Conservation (phyloP, 1,284 basidiomycete species). For the Hymenochaete sp. region DNA sequence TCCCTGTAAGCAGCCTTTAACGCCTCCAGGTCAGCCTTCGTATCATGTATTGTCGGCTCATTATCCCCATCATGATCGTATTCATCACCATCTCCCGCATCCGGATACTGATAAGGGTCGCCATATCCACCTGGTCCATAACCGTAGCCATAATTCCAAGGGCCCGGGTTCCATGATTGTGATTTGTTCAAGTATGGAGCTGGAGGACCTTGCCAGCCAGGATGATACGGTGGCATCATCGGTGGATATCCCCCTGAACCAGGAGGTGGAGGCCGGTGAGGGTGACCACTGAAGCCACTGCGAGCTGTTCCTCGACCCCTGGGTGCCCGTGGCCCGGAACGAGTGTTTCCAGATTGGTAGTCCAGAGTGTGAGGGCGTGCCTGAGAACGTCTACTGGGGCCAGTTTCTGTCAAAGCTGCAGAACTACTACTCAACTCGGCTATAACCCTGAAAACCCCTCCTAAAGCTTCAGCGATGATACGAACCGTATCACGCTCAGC, state of each 20-base stretch:
- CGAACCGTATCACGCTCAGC: slow-evolving; percentile 57
- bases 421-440: slow-evolving; percentile 30
- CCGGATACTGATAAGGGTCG: not conserved
- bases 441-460: slow-evolving; percentile 47
- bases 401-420: too few relatives aligned
- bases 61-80: not conserved
- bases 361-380: not conserved
- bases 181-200: not conserved
- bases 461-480: slow-evolving; percentile 55
- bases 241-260: slow-evolving; percentile 18
- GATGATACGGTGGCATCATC: not conserved
- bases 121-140: not conserved
- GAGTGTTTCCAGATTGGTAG: not conserved
- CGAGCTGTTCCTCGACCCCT: not conserved
- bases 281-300: too few relatives aligned
- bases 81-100: not conserved
- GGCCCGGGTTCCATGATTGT: not conserved
- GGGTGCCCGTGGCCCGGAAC: not conserved
- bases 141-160: not conserved
- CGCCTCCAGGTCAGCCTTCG: slow-evolving; percentile 53
- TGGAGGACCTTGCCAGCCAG: slow-evolving; percentile 1
- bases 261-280: slow-evolving; percentile 4
- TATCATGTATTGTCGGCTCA: slow-evolving; percentile 27
- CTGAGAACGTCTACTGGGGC: not conserved
- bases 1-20: slow-evolving; percentile 58